Evolutionary conservation across 202 grass and related monocot species (phyloP), one percentile per base, ranked within the genome.

Genomic region (Setaria italica): DNA sequence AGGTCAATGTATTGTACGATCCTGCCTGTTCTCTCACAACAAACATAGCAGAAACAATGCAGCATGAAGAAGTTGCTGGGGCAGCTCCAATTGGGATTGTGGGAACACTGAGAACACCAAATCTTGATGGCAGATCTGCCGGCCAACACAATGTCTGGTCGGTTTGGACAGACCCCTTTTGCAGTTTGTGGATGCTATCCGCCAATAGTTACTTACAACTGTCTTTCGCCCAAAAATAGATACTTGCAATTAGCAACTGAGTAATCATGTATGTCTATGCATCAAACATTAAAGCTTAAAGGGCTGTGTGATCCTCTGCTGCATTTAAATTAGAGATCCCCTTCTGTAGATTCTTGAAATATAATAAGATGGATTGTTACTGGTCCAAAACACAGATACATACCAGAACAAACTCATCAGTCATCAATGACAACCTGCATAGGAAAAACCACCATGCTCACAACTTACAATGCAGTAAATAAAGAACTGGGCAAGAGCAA

Each of bases 71-170:
- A 74, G 34, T 83, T 62, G 57, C 65, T 72, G 25, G 78, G 75
- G n/a, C 58, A 88, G 78, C 63, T 63, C 46, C 73, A 78, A 79
- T 20, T 88, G 56, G 63, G 4, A 83, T 76, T 34, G 74, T 71
- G 65, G 86, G 74, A 84, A 73, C 55, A 79, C 66, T 84, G 55
- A 71, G 67, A 37, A 14, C 66, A 68, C 15, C 67, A 4, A 73
- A 88, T 88, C 86, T 72, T 35, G 47, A 66, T 48, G 35, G 74
- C 67, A 84, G 80, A 84, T 84, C 74, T 74, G 74, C 67, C 74
- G 46, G 71, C 62, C 86, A 83, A 57, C 80, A 84, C 45, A 79
- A 78, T 78, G 65, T 72, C 70, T 70, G 30, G 86, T 79, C 80
- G 50, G 74, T 78, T 78, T 72, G 75, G 80, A 78, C 74, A 69